phyloP scores from a whole-genome alignment of 495 filamentous ascomycete species.

The Aspergillus hancockii region DNA sequence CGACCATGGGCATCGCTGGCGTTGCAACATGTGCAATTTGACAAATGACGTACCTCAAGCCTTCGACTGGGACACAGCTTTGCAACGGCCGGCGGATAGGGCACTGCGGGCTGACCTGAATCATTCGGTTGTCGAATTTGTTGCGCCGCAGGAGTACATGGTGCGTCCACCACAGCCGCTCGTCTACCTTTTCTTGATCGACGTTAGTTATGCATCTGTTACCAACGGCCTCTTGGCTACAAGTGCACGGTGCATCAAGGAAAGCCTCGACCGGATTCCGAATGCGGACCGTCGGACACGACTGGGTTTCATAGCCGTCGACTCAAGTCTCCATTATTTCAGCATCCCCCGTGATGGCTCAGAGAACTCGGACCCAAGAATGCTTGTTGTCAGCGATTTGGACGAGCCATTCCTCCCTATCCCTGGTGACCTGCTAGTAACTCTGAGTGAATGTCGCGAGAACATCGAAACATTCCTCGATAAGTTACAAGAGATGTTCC shows the following conservation, averaged over 20 bases:
- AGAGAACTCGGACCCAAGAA: constrained; percentile 76
- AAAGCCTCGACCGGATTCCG: constrained; percentile 94
- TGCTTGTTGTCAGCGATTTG: constrained; percentile 94
- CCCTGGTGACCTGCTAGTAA: constrained; percentile 89
- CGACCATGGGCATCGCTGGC: constrained; percentile 96
- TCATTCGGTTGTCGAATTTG: constrained; percentile 91
- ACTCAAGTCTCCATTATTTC: constrained; percentile 95
- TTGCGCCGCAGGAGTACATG: constrained; percentile 99
- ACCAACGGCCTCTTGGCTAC: constrained; percentile 93
- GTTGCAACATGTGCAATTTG: constrained; percentile 99
- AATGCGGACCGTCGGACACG: constrained; percentile 93
- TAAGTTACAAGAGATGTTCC: constrained; percentile 95
- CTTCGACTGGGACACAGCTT: constrained; percentile 93
- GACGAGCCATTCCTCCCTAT: constrained; percentile 97
- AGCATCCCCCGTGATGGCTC: constrained; percentile 84
- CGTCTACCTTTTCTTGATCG: constrained; percentile 97
- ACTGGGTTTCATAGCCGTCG: constrained; percentile 92
- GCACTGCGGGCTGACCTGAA: constrained; percentile 91
- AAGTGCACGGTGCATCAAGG: constrained; percentile 87
- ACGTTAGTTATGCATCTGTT: constrained; percentile 91
- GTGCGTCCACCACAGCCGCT: constrained; percentile 94
- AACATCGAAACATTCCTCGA: constrained; percentile 89
- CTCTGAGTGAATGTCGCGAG: constrained; percentile 80
- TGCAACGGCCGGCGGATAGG: constrained; percentile 86
- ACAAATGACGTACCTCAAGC: constrained; percentile 98